Evolutionary conservation across 1,284 basidiomycete genomes (phyloP), one percentile per base, ranked within the genome.

Genomic region (Trichosporon sp.): DNA sequence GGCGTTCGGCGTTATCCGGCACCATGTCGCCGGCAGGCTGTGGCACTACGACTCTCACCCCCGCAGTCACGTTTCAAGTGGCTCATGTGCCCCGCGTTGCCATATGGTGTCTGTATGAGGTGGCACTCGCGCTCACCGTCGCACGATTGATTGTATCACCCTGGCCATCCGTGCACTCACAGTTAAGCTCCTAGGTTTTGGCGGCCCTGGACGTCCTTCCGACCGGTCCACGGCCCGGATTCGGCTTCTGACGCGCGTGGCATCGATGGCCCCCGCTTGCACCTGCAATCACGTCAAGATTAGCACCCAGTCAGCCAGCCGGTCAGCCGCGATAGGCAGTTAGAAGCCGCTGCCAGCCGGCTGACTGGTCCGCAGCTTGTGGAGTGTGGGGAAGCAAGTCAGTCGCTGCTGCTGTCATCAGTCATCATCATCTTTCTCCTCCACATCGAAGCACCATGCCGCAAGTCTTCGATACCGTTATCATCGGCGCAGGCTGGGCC

Each of bases 401-500:
- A n/a, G 8, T 44, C 31, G 54, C 27, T 56, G 54, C 29, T 14
- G 13, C 58, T 37, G 13, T 40, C 36, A 40, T n/a, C n/a, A n/a
- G n/a, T n/a, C n/a, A n/a, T n/a, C n/a, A n/a, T n/a, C 37, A n/a
- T 37, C 16, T n/a, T 6, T 44, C 40, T 44, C 19, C 36, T 11
- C 21, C 16, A 25, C 21, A 31, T 14, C 14, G 23, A 61, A 25
- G 23, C 49, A 56, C 49, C 5, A 59, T 59, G 58, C 34, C 62
- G 9, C 58, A 49, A 33, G 29, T 63, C 29, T 78, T 72, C 65
- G 82, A 82, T 64, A 81, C 79, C 11, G 61, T 83, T 70, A 77
- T 83, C 67, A 73, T 84, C 57, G 83, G 83, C 14, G 82, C 82
- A 10, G 83, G 83, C 14, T 83, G 81, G 79, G 73, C 81, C 1